Evolutionary conservation across 2,329 filamentous ascomycete species (phyloP).

Genomic region (Penicillium rolfsii): DNA sequence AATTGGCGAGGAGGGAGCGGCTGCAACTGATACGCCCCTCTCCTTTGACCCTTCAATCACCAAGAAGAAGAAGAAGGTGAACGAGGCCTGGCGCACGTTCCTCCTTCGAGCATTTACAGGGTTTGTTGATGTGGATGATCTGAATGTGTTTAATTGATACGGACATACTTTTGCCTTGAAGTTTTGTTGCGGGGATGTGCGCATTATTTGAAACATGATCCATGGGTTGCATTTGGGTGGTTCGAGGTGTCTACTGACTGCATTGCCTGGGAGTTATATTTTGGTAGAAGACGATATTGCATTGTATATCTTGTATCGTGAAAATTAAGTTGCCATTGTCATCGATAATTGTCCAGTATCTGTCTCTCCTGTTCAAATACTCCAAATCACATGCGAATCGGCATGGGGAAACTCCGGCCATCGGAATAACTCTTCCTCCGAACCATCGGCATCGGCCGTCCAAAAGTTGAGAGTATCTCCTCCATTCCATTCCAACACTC

Average conservation of each 20-base stretch:
- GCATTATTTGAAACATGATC: slow-evolving; percentile 2
- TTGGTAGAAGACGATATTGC: neutral
- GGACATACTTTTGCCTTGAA: neutral
- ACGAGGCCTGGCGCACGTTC: slow-evolving; percentile 73
- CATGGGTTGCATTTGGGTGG: slow-evolving; percentile 1
- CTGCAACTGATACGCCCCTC: slow-evolving; percentile 25
- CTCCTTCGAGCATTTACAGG: slow-evolving; percentile 77
- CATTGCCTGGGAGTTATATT: slow-evolving; percentile 14
- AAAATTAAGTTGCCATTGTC: neutral
- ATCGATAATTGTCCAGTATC: neutral
- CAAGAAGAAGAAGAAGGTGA: slow-evolving; percentile 42
- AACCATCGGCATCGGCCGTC: slow-evolving; percentile 3
- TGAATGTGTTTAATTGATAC: slow-evolving; percentile 47
- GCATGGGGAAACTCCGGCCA: neutral
- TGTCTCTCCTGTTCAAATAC: too few relatives aligned
- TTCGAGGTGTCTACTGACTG: slow-evolving; percentile 5
- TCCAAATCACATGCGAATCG: slow-evolving; percentile 4
- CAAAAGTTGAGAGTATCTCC: slow-evolving; percentile 2
- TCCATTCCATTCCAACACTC: neutral
- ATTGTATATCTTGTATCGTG: neutral
- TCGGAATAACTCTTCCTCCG: slow-evolving; percentile 8
- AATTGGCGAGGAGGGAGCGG: slow-evolving; percentile 61
- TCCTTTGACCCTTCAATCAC: slow-evolving; percentile 29
- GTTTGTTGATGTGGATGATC: slow-evolving; percentile 67
- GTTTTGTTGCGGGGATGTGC: neutral